Evolutionary conservation across 2,329 filamentous ascomycete genomes (phyloP).

Genomic region (Sporothrix globosa): DNA sequence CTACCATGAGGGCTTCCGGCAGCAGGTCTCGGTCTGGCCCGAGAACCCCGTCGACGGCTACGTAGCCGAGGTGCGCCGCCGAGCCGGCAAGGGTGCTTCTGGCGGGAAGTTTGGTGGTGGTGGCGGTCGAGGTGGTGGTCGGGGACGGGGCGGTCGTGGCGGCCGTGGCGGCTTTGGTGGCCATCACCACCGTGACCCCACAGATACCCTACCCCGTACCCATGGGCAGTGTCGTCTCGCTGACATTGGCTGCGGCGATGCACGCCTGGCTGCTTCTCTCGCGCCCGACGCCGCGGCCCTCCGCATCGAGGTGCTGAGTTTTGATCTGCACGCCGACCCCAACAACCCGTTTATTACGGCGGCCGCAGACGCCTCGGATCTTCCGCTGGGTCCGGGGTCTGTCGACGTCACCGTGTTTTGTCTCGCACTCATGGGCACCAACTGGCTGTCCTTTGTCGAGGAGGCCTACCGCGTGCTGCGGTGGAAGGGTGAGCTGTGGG

Average conservation of each 20-base stretch:
- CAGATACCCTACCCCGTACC: slow-evolving; percentile 68
- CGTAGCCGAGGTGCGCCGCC: slow-evolving; percentile 68
- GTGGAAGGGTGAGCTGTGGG: slow-evolving; percentile 95
- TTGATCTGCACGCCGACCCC: slow-evolving; percentile 68
- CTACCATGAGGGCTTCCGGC: slow-evolving; percentile 94
- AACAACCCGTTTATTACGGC: slow-evolving; percentile 76
- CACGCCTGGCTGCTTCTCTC: slow-evolving; percentile 73
- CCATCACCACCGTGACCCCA: slow-evolving; percentile 31
- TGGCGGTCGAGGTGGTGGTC: slow-evolving; percentile 27
- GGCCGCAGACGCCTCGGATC: slow-evolving; percentile 81
- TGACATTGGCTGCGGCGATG: slow-evolving; percentile 93
- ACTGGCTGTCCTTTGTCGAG: slow-evolving; percentile 96
- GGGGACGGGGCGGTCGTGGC: slow-evolving; percentile 37
- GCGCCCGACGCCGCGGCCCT: slow-evolving; percentile 66
- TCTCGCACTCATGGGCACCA: slow-evolving; percentile 96
- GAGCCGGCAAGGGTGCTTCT: slow-evolving; percentile 44
- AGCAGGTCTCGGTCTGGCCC: slow-evolving; percentile 94
- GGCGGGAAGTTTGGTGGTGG: slow-evolving; percentile 34
- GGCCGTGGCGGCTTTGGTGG: slow-evolving; percentile 38
- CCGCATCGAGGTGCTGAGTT: slow-evolving; percentile 76
- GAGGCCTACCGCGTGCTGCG: slow-evolving; percentile 90
- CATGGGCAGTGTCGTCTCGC: slow-evolving; percentile 76
- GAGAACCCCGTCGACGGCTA: slow-evolving; percentile 94
- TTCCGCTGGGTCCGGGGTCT: slow-evolving; percentile 74
- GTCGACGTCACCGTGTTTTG: slow-evolving; percentile 94